Base-by-base conservation (phyloP, 495 filamentous ascomycete genomes). In the Emericellopsis terricola region DNA sequence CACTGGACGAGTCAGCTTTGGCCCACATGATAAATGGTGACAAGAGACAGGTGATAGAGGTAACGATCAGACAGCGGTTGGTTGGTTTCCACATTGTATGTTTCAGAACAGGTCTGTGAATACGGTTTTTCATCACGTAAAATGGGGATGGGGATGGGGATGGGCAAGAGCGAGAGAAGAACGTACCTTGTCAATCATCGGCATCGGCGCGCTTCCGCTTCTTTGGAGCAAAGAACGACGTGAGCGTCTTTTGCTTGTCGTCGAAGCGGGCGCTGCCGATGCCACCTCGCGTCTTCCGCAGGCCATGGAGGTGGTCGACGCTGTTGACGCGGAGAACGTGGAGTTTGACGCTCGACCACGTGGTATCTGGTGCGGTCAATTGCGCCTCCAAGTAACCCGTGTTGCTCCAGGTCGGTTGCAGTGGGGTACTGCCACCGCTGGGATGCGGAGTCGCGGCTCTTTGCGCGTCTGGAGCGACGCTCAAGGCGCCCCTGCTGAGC, bases 71-170 rank as follows among this genome's bases (percentile, higher is more conserved):
- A 79, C 69, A 80, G 74, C 73, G 76, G 74, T 81, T 80, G 76
- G 69, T 17, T 57, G 50, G 50, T 49, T 50, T 67, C 65, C 62
- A 73, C 69, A 78, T 64, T 47, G 49, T 41, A 31, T 43, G 43
- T 47, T 74, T 81, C 71, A 65, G 76, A 76, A 74, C 76, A 81
- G 76, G 76, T 81, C 76, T 81, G 73, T 78, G 73, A 69, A 69
- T 64, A 64, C 56, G 57, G 45, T 55, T 52, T 65, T 49, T 78
- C 71, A 77, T 77, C 71, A 73, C 69, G 44, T 51, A 53, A 55
- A 36, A 29, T 15, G 14, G 9, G 33, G 29, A 10, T 8, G 24
- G 1, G 28, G 9, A 2, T 14, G 8, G 30, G 28, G 14, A 3
- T 19, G 17, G 15, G 27, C n/a, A 33, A 33, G 31, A 41, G 16